Base-by-base conservation (phyloP, 2,329 filamentous ascomycete genomes). In the Orbilia ellipsospora region DNA sequence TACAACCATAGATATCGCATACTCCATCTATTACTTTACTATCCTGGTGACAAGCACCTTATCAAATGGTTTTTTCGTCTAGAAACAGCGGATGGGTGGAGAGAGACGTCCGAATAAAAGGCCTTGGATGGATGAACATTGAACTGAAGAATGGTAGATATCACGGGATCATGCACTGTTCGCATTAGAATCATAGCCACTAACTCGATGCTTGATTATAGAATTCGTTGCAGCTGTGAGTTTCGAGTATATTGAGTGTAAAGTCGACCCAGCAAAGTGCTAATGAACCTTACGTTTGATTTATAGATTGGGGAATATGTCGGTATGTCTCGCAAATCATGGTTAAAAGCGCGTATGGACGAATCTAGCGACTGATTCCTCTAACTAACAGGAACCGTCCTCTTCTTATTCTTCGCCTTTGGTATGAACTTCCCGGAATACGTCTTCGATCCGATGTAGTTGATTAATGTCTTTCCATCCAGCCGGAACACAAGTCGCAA, bases 361-460 rank as follows among this genome's bases (percentile, higher is more conserved):
- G 10, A 23, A 51, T 18, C 13, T n/a, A 48, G 13, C 10, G 18
- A 40, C 44, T 74, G 52, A 60, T 36, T 52, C 18, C 18, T 8
- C 55, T 60, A 13, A 61, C 13, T 1, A 20, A 13, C 16, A 78
- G 81, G 82, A n/a, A 82, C 82, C 6, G 80, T 81, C 42, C 77
- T 82, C 57, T 82, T 82, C 64, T 78, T 82, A 2, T 81, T 82
- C 74, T 82, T 82, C 56, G 81, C 80, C 40, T 79, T 79, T 55
- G 77, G 77, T 45, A 78, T 72, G 36, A 72, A 77, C 61, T 69
- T 73, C 26, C 68, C 61, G 13, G 50, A 66, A n/a, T 42, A 55
- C 20, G 20, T 20, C 5, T 6, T 20, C 6, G 54, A 65, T 26
- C 4, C 28, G 50, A 36, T 7, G 10, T 36, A 36, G 31, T 6